Evolutionary conservation across 805 yeast species (phyloP).

Genomic region (Priceomyces castillae): DNA sequence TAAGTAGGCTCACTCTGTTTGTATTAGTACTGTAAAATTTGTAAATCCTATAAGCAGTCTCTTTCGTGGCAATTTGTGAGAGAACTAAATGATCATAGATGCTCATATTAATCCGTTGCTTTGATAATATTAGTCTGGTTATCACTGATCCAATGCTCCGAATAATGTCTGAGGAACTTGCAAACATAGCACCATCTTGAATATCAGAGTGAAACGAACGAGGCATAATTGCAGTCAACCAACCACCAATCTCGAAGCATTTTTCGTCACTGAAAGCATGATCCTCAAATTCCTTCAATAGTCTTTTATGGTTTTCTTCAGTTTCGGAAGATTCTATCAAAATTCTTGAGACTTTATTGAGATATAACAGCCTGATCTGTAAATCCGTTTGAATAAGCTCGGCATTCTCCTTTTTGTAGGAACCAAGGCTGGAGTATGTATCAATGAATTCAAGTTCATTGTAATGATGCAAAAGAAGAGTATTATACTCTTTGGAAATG

Average conservation of each 20-base stretch:
- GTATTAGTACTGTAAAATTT: conserved; percentile 2
- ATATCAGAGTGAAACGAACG: not conserved
- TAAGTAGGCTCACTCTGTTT: not conserved
- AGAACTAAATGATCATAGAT: conserved; percentile 6
- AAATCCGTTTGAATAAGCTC: not conserved
- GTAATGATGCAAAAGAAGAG: conserved; percentile 5
- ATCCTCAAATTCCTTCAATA: not conserved
- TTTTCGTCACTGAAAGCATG: not conserved
- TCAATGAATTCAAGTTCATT: conserved; percentile 1
- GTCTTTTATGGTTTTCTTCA: not conserved
- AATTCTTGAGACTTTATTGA: not conserved
- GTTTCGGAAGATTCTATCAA: not conserved
- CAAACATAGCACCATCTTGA: not conserved
- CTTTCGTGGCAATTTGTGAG: not conserved
- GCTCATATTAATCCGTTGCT: not conserved
- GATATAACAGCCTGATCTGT: conserved; percentile 4
- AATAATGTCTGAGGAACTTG: not conserved
- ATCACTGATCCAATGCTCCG: not conserved
- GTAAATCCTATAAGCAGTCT: not conserved
- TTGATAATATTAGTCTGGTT: not conserved
- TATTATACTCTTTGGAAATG: conserved; percentile 5
- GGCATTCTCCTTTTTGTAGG: not conserved
- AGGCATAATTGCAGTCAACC: conserved; percentile 8
- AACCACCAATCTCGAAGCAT: conserved; percentile 1
- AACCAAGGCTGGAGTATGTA: not conserved